Conservation (phyloP, 208 protist species). For the Herpetomonas tarakana region DNA sequence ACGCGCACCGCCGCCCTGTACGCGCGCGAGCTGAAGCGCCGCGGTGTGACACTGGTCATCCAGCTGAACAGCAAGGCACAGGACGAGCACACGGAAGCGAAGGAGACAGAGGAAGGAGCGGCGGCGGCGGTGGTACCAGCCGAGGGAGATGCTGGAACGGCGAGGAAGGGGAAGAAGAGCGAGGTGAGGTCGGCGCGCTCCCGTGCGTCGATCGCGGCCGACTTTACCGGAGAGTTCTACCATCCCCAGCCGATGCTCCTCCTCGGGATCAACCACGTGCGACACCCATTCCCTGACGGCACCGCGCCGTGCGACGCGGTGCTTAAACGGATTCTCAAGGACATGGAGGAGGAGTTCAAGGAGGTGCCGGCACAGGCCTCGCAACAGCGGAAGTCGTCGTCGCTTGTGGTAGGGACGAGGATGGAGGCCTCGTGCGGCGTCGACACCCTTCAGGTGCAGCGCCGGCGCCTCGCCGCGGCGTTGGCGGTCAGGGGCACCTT, state of each 20-base stretch:
- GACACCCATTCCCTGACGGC: constrained; percentile 94
- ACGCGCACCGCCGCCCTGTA: constrained; percentile 29
- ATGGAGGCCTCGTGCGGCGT: no score
- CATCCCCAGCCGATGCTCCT: constrained; percentile 71
- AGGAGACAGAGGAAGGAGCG: background rate
- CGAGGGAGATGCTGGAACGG: background rate
- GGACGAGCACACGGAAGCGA: background rate
- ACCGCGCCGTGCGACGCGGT: constrained; percentile 80
- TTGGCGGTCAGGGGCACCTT: constrained; percentile 22
- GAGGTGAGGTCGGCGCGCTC: background rate
- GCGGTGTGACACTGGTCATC: constrained; percentile 89
- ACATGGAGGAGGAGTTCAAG: constrained; percentile 60
- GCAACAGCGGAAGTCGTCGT: constrained; percentile 23
- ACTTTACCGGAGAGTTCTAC: constrained; percentile 91
- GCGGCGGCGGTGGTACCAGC: background rate
- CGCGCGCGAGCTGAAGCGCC: constrained; percentile 54
- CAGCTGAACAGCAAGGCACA: constrained; percentile 74
- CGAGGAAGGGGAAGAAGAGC: background rate
- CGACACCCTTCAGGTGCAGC: background rate
- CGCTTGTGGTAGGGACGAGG: background rate
- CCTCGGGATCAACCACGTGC: constrained; percentile 90
- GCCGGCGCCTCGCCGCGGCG: background rate
- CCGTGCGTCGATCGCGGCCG: background rate
- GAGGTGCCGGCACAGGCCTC: constrained; percentile 12
- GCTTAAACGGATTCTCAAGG: constrained; percentile 86